phyloP scores from a whole-genome alignment of 2,329 filamentous ascomycete species.

The Xylaria sp. region DNA sequence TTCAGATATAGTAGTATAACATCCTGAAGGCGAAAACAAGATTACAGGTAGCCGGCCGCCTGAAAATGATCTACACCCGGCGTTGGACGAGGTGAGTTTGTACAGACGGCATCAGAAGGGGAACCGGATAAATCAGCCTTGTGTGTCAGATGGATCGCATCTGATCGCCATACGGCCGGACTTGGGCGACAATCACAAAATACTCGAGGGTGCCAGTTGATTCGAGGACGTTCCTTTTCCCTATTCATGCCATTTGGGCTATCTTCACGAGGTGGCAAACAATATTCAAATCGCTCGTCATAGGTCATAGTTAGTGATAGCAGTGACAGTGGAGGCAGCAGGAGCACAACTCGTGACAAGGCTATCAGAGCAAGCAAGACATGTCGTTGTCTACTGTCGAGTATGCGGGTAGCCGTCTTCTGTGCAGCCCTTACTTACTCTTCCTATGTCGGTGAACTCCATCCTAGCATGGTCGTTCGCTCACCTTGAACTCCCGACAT shows the following conservation, averaged over 20 bases:
- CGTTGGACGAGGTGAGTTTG: constrained; percentile 27
- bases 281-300: neutral
- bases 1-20: constrained; percentile 34
- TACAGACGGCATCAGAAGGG: constrained; percentile 25
- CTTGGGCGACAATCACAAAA: constrained; percentile 13
- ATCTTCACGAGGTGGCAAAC: neutral
- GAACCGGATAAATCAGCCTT: constrained; percentile 39
- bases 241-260: neutral
- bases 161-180: constrained; percentile 36
- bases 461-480: neutral
- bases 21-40: constrained; percentile 15
- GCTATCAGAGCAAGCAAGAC: neutral
- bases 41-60: constrained; percentile 9
- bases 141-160: constrained; percentile 37
- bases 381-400: neutral
- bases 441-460: neutral
- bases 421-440: neutral
- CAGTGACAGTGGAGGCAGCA: neutral
- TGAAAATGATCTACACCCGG: constrained; percentile 30
- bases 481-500: constrained; percentile 10
- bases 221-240: neutral
- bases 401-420: constrained; percentile 4
- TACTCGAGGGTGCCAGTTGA: constrained; percentile 2
- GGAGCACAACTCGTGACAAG: neutral
- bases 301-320: neutral